A percentile compares a stretch with the other conserved stretches of the same genome.
Evolutionary conservation across 192 early-diverging fungal genomes (phyloP).

Genomic region (Linnemannia schmuckeri): DNA sequence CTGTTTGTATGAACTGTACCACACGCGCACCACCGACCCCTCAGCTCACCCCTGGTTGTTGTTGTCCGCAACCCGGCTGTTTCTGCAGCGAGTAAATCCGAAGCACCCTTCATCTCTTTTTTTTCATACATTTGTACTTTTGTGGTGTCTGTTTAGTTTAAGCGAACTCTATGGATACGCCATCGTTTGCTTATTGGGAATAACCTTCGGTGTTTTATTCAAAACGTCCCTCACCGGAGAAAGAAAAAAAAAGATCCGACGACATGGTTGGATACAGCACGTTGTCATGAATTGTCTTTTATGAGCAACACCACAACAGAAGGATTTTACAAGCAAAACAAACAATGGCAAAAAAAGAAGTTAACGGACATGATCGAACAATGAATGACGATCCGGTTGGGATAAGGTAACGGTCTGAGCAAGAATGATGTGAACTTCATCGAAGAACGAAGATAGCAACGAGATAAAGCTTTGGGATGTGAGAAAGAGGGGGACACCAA

Average conservation of each 20-base stretch:
- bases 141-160: neutral
- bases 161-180: neutral
- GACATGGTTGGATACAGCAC: slow-evolving; percentile 1
- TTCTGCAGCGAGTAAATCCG: neutral
- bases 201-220: neutral
- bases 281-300: neutral
- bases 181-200: slow-evolving; percentile 11
- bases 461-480: no score
- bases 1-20: neutral
- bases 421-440: neutral
- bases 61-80: neutral
- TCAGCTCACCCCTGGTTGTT: neutral
- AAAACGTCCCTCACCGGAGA: neutral
- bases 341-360: neutral
- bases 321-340: neutral
- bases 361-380: neutral
- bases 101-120: neutral
- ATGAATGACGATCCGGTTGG: neutral
- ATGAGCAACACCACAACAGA: neutral
- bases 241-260: slow-evolving; percentile 13
- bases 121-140: neutral
- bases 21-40: neutral
- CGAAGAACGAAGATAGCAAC: no score
- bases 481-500: no score
- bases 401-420: no score